Evolutionary conservation across 1,139 yeast genomes (phyloP).

Genomic region (Geotrichum carabidarum): DNA sequence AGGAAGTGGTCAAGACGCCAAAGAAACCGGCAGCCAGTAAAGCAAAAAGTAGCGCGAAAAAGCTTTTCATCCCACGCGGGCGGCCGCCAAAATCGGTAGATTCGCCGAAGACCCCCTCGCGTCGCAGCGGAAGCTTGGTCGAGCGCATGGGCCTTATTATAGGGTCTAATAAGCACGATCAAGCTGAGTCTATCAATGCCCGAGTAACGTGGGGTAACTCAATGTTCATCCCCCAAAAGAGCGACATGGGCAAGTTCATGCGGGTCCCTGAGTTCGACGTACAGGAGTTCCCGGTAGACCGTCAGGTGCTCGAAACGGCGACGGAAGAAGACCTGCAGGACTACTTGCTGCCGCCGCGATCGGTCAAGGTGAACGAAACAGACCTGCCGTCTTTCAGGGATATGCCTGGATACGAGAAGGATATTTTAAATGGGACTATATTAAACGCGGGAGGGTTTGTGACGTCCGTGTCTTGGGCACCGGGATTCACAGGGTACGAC

Average conservation of each 20-base stretch:
- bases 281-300: not conserved
- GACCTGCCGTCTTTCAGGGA: constrained; percentile 7
- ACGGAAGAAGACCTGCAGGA: not conserved
- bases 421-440: constrained; percentile 19
- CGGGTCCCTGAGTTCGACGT: constrained; percentile 11
- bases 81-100: constrained; percentile 13
- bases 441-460: constrained; percentile 31
- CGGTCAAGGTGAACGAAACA: constrained; percentile 6
- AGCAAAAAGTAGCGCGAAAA: not conserved
- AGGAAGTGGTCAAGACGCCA: constrained; percentile 2
- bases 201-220: constrained; percentile 39
- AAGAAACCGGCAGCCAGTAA: not conserved
- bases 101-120: constrained; percentile 32
- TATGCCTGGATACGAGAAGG: constrained; percentile 3
- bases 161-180: constrained; percentile 37
- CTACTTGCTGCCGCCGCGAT: constrained; percentile 10
- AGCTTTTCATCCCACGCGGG: constrained; percentile 1
- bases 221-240: constrained; percentile 31
- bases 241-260: constrained; percentile 20
- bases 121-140: constrained; percentile 28
- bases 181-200: constrained; percentile 34
- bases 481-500: constrained; percentile 28
- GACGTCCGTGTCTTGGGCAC: constrained; percentile 31
- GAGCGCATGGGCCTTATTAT: constrained; percentile 39
- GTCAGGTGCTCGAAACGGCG: not conserved